Conservation (phyloP, 495 filamentous ascomycete genomes). For the Opeltia flavorubescens region DNA sequence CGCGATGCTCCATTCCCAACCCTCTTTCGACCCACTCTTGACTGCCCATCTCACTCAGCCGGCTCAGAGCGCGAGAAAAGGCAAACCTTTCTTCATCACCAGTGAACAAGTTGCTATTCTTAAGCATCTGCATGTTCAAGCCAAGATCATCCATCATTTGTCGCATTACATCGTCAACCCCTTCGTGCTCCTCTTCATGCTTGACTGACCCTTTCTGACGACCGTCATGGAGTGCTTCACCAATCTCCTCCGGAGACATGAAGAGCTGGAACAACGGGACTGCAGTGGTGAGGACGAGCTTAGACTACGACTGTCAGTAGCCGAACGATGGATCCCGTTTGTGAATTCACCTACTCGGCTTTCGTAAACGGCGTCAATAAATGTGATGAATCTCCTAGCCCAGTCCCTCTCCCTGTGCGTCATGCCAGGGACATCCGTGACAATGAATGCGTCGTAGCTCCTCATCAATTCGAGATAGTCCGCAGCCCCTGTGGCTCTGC, state of each 20-base stretch:
- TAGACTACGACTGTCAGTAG: conserved; percentile 41
- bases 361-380: conserved; percentile 92
- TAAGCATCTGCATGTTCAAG: conserved; percentile 70
- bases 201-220: conserved; percentile 19
- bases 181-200: conserved; percentile 34
- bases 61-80: conserved; percentile 75
- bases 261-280: conserved; percentile 78
- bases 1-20: conserved; percentile 44
- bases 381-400: conserved; percentile 87
- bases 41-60: conserved; percentile 85
- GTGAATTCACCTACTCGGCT: conserved; percentile 32
- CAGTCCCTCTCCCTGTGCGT: conserved; percentile 72
- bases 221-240: conserved; percentile 24
- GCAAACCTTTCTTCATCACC: conserved; percentile 96
- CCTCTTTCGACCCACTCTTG: conserved; percentile 89
- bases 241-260: conserved; percentile 66
- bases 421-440: conserved; percentile 89
- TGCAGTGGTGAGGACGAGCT: conserved; percentile 81
- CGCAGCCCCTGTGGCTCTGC: conserved; percentile 72
- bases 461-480: conserved; percentile 91
- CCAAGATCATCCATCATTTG: conserved; percentile 90
- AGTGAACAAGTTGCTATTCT: conserved; percentile 75
- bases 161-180: conserved; percentile 69
- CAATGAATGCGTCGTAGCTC: conserved; percentile 79
- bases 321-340: not conserved